Evolutionary conservation across 345 rosid genomes (phyloP).

Genomic region (Psidium friedrichsthalianum): DNA sequence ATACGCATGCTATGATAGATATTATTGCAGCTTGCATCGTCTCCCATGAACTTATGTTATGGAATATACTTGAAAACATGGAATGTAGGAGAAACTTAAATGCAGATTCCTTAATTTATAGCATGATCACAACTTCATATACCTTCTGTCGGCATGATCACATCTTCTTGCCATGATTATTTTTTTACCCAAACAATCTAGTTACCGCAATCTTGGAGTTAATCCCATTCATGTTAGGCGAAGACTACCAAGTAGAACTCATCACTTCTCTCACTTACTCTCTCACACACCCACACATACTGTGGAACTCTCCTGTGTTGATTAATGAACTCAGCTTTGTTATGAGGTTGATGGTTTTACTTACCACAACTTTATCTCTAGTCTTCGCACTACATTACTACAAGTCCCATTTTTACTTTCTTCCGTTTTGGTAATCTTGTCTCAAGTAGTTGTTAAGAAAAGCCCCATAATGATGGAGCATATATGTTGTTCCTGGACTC

Average conservation of each 20-base stretch:
- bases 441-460: not conserved
- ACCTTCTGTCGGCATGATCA: not conserved
- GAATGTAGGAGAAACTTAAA: not conserved
- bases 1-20: not conserved
- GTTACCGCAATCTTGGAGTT: not conserved
- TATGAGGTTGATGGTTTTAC: not conserved
- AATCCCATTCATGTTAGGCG: not conserved
- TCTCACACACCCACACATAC: not conserved
- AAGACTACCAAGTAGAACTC: not conserved
- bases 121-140: not conserved
- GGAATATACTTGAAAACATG: not conserved
- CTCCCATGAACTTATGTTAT: not conserved
- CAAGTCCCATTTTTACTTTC: not conserved
- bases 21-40: not conserved
- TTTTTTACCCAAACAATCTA: not conserved
- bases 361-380: not conserved
- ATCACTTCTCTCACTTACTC: not conserved
- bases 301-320: not conserved
- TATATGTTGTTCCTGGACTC: not conserved
- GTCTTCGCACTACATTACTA: not conserved
- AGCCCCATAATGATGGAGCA: not conserved
- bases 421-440: constrained; percentile 3
- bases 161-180: not conserved
- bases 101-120: not conserved
- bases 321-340: not conserved